These are phyloP conservation scores for Suhomyces choctaworum DNA, from an alignment of 1,139 yeast species.

Conservation along the genomic window DNA sequence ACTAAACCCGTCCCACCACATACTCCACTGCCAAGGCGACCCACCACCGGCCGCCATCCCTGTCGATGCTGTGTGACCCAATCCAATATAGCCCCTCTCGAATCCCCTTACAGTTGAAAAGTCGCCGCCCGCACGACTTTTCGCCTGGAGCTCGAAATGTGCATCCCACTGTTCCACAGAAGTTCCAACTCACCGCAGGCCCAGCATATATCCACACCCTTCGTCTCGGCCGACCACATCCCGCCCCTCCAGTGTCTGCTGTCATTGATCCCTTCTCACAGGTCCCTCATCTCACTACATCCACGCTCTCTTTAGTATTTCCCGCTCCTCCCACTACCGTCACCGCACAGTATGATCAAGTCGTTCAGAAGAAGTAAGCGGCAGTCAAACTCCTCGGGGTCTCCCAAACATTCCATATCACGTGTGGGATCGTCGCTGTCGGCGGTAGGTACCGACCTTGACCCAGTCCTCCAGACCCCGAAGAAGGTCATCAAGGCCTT, in stretches of 20 bases:
- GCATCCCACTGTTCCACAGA: neutral
- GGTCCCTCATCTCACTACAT: no score
- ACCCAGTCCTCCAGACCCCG: slow-evolving; percentile 51
- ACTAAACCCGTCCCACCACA: no score
- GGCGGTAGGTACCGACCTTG: slow-evolving; percentile 13
- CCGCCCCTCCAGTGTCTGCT: neutral
- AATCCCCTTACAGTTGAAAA: no score
- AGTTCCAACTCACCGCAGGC: slow-evolving; percentile 1
- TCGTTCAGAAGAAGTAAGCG: slow-evolving; percentile 47
- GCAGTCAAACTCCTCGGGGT: slow-evolving; percentile 37
- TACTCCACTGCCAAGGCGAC: no score
- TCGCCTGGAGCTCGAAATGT: slow-evolving; percentile 5
- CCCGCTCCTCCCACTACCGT: neutral
- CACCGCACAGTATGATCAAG: slow-evolving; percentile 33
- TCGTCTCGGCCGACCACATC: slow-evolving; percentile 1
- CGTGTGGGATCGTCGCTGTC: slow-evolving; percentile 28
- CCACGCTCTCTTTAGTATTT: no score
- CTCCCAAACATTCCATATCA: slow-evolving; percentile 40
- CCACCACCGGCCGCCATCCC: no score
- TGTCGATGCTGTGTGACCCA: no score
- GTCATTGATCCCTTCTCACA: neutral
- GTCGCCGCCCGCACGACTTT: slow-evolving; percentile 8
- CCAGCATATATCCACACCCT: neutral
- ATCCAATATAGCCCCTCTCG: no score
- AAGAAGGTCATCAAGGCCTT: slow-evolving; percentile 83